Evolutionary conservation across 2,329 filamentous ascomycete genomes (phyloP).

Genomic region (Fragosphaeria purpurea): DNA sequence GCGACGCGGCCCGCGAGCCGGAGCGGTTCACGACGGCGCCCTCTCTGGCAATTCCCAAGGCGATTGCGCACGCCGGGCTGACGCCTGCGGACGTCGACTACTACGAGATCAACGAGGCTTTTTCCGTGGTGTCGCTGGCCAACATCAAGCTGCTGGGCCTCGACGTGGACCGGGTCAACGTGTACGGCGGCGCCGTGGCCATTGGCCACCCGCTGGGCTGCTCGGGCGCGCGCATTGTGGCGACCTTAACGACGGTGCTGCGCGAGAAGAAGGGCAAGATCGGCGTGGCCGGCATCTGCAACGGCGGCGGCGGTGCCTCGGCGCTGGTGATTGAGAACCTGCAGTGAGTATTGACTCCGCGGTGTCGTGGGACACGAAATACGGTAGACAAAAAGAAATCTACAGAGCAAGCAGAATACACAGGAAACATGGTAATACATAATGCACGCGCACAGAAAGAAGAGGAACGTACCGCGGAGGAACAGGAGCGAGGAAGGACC

Average conservation of each 20-base stretch:
- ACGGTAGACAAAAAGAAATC: background rate
- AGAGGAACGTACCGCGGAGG: too few species aligned
- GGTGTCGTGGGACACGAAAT: background rate
- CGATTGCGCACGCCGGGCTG: slow-evolving; percentile 85
- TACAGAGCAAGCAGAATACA: background rate
- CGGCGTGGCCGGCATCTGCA: slow-evolving; percentile 91
- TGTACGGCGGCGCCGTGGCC: slow-evolving; percentile 90
- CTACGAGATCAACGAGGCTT: slow-evolving; percentile 99
- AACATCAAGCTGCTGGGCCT: slow-evolving; percentile 88
- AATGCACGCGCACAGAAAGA: too few species aligned
- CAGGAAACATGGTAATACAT: background rate
- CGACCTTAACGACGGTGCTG: slow-evolving; percentile 79
- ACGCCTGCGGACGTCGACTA: slow-evolving; percentile 70
- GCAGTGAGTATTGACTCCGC: slow-evolving; percentile 31
- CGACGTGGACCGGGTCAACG: slow-evolving; percentile 77
- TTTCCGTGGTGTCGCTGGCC: slow-evolving; percentile 89
- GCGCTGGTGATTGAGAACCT: slow-evolving; percentile 80
- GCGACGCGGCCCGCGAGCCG: slow-evolving; percentile 81
- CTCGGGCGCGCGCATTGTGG: slow-evolving; percentile 86
- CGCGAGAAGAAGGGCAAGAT: slow-evolving; percentile 89
- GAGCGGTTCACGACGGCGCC: slow-evolving; percentile 95
- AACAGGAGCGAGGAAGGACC: background rate
- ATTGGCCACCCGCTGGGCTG: slow-evolving; percentile 91
- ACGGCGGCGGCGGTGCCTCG: slow-evolving; percentile 91
- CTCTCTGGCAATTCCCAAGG: slow-evolving; percentile 90